Evolutionary conservation across 2,329 filamentous ascomycete species (phyloP), one percentile per base, ranked within the genome.

Genomic region (Cucurbitaria berberidis): DNA sequence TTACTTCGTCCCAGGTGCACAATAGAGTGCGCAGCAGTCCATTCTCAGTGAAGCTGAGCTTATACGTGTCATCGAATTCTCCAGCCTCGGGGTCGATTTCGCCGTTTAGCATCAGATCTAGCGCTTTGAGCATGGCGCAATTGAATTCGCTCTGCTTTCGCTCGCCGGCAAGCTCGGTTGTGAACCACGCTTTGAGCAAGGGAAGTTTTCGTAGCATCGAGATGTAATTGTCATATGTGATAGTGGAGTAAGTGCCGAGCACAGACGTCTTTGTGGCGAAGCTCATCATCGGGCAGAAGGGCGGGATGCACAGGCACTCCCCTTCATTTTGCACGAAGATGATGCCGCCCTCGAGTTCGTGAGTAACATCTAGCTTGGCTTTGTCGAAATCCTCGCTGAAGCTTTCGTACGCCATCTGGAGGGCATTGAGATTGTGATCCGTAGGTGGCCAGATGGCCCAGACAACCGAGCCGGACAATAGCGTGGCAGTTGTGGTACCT

Each of bases 391-490:
- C 42, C n/a, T 45, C 16, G 1, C 52, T 19, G 26, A 45, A 51
- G 1, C 27, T 26, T 1, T 57, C 46, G 46, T 67, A 68, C 1
- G 41, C 52, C 0, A 15, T 32, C 8, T 55, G 41, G 1, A 68
- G 35, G 1, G 49, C 40, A 13, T 18, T 16, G 36, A 66, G 29
- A 36, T 69, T 68, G 4, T 59, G 43, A 5, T 27, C 5, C 5
- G 60, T 67, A 3, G 59, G 54, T 3, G 66, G 66, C 64, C 66
- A 69, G 30, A 67, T 56, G 3, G 64, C 57, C 60, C 63, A 66
- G 4, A 59, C 40, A 3, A 65, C 35, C 2, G 52, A 48, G 10
- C 66, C 64, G 10, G 51, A 47, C 4, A 65, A 42, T 2, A 69
- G 36, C 1, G 57, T 64, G 3, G 45, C 51, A 45, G 53, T 59